Evolutionary conservation across 1,284 basidiomycete genomes (phyloP), one percentile per base, ranked within the genome.

Genomic region (Papiliotrema flavescens): DNA sequence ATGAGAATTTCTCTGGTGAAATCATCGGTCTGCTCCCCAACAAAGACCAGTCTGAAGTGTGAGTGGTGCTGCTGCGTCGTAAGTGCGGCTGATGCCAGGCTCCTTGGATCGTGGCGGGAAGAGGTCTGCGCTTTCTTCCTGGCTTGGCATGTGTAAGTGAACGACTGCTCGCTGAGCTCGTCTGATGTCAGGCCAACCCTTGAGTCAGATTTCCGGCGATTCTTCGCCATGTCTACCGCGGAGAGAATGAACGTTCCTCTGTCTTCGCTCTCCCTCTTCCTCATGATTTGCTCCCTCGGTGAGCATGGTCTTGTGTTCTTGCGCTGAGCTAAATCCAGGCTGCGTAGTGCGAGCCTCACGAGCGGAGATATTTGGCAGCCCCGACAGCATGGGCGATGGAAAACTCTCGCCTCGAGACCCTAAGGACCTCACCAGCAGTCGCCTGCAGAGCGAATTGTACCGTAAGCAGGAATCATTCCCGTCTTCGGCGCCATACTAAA

Each of bases 1-100:
- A 75, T 50, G 75, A 77, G 49, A 75, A 74, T 52, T 77, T 76
- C 49, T 67, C 66, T 15, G 71, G 63, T 17, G 75, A 77, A 56
- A 72, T 77, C 45, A 66, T 76, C 9, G 71, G 71, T 13, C 56
- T 77, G 7, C 49, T 77, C 1, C 75, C 75, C 1, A 66, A 59
- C 20, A 49, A 53, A 22, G 68, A 64, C 37, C 73, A 77, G 49
- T 64, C 75, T 0, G 70, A 73, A 59, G 23, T 73, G 63, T 73
- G 45, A 59, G 69, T 60, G n/a, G n/a, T 7, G 24, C 22, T 17
- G 0, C 11, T n/a, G 24, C 24, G 14, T 2, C 36, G 3, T 3
- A 42, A 17, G 20, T 24, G 15, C 20, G 14, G 7, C 42, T 54
- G 45, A 58, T 41, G 14, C n/a, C 14, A 34, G 70, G 69, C 17